phyloP scores from a whole-genome alignment of 1,284 basidiomycete genomes.

The Ceratobasidium theobromae region DNA sequence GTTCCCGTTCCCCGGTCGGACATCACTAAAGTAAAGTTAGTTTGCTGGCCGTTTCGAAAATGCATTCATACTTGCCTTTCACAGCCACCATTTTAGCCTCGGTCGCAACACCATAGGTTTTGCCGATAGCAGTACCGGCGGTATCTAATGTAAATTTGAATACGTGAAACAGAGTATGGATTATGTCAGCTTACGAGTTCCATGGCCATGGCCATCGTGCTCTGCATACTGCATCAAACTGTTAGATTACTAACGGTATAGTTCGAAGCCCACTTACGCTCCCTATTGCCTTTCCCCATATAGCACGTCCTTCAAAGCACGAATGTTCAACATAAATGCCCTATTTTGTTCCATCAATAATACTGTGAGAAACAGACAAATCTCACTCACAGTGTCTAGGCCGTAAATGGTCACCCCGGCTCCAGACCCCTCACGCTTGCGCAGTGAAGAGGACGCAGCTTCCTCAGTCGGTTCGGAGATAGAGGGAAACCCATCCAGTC shows the following conservation, averaged over 20 bases:
- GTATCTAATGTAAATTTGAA: background rate
- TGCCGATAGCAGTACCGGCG: conserved; percentile 51
- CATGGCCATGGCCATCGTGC: conserved; percentile 22
- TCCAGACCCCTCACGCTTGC: background rate
- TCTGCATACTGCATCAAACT: background rate
- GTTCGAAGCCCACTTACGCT: background rate
- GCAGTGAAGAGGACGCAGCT: background rate
- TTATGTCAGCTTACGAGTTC: conserved; percentile 15
- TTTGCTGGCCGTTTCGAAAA: background rate
- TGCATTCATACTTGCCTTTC: conserved; percentile 52
- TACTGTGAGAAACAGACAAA: too few relatives aligned
- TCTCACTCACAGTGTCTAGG: conserved; percentile 31
- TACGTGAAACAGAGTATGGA: background rate
- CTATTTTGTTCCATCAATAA: background rate
- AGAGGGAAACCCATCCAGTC: background rate
- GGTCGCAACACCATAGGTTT: conserved; percentile 93
- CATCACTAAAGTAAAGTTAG: conserved; percentile 57
- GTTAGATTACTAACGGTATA: too few relatives aligned
- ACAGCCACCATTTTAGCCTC: conserved; percentile 90
- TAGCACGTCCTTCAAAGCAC: conserved; percentile 22
- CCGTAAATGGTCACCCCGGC: conserved; percentile 30
- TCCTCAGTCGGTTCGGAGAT: too few relatives aligned
- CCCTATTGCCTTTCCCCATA: conserved; percentile 6
- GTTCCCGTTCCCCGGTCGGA: conserved; percentile 89
- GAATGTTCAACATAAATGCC: conserved; percentile 16